phyloP scores from a whole-genome alignment of 2,329 filamentous ascomycete species.

The Beauveria caledonica region DNA sequence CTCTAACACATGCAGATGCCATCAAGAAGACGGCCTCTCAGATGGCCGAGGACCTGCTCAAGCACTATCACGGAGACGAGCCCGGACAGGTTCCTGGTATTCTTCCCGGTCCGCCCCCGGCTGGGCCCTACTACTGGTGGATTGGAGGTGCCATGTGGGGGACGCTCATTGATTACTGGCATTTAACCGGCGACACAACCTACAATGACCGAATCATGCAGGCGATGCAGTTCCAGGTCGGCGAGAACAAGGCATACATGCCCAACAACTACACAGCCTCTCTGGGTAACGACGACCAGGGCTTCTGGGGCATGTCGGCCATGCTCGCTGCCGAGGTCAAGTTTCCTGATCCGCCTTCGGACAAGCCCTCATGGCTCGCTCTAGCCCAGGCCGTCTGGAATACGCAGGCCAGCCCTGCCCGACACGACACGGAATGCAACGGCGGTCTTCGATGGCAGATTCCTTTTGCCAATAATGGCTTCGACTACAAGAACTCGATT shows the following conservation, averaged over 20 bases:
- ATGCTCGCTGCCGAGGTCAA: constrained; percentile 51
- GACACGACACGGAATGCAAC: constrained; percentile 48
- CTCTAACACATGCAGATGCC: constrained; percentile 18
- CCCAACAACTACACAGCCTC: constrained; percentile 43
- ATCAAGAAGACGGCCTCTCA: constrained; percentile 32
- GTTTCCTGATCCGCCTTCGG: constrained; percentile 45
- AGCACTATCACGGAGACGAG: constrained; percentile 38
- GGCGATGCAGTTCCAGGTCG: constrained; percentile 44
- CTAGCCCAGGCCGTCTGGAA: constrained; percentile 59
- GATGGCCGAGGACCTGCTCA: constrained; percentile 36
- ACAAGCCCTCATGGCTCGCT: constrained; percentile 44
- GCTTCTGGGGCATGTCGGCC: constrained; percentile 58
- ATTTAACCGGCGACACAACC: constrained; percentile 48
- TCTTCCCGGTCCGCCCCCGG: constrained; percentile 37
- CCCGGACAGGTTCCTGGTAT: constrained; percentile 39
- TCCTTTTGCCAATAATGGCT: constrained; percentile 64
- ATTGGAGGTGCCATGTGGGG: constrained; percentile 56
- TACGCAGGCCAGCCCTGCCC: constrained; percentile 43
- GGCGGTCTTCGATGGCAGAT: constrained; percentile 72
- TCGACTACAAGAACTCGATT: constrained; percentile 63
- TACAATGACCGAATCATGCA: constrained; percentile 48
- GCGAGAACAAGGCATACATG: constrained; percentile 46
- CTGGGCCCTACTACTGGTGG: constrained; percentile 56
- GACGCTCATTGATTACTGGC: constrained; percentile 57
- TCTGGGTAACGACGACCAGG: constrained; percentile 58